Evolutionary conservation across 352 stramenopile species (phyloP), one percentile per base, ranked within the genome.

Genomic region (Globisporangium middletonii): DNA sequence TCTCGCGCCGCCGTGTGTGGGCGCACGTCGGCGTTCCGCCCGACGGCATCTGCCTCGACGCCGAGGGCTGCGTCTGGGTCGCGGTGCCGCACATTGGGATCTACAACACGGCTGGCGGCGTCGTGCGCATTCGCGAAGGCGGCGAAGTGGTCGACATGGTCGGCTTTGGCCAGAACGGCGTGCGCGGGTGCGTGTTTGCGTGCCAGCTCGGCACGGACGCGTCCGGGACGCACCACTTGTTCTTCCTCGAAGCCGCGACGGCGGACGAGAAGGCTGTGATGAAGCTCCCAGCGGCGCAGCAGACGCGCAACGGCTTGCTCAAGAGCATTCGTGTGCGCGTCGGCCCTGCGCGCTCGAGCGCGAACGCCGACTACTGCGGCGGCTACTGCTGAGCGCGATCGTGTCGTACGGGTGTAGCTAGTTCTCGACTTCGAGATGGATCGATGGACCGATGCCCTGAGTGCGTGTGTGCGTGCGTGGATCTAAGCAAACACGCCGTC

Each of bases 21-120:
- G 80, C 77, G 11, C 41, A 82, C 45, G 47, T 87, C 13, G 76
- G 80, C 5, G 54, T 79, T 2, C 70, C 62, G 16, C 49, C 69
- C 7, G 77, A 88, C 58, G 80, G 77, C 53, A 90, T 90, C 49
- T 77, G 72, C 12, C 64, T 88, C 2, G 77, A 90, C 41, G 76
- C 74, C 0, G 76, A 90, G 45, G 80, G 80, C 26, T 90, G 77
- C 50, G 71, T 88, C 42, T 88, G 80, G 80, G 66, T 52, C 12
- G 73, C 77, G 1, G 62, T 88, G 15, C 70, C 77, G 5, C 77
- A 86, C 18, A 60, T 84, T 19, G 75, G 77, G 2, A 11, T 79
- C 35, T 81, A 83, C 65, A 45, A 58, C 28, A 86, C 72, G 0
- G 62, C 59, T 8, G 80, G 80, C 1, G 80, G 72, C 0, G 41